A percentile compares a stretch with the other conserved stretches of the same genome.
phyloP scores from a whole-genome alignment of 257 asterid genomes.

The Solanum rostratum region DNA sequence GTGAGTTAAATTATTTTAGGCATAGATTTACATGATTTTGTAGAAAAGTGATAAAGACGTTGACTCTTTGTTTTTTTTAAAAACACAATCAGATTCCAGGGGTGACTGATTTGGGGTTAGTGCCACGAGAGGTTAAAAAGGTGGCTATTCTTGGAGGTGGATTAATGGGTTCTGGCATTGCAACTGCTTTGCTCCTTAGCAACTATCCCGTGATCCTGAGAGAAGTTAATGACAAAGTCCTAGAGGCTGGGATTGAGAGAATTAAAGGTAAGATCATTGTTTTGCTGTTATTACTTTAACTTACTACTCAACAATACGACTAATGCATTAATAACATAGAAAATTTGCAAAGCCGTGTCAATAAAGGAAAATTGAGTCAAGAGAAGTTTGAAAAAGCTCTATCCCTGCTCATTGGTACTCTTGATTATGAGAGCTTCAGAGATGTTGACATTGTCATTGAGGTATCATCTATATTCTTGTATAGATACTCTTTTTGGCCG shows the following conservation, averaged over 20 bases:
- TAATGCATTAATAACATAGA: slow-evolving; percentile 24
- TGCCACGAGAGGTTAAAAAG: slow-evolving; percentile 64
- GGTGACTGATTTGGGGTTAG: slow-evolving; percentile 67
- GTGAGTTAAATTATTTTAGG: slow-evolving; percentile 13
- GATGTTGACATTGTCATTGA: slow-evolving; percentile 95
- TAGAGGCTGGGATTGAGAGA: slow-evolving; percentile 71
- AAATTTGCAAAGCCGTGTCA: slow-evolving; percentile 69
- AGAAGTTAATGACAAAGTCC: slow-evolving; percentile 83
- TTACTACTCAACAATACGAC: background rate
- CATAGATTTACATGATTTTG: background rate
- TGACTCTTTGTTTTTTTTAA: background rate
- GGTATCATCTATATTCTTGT: slow-evolving; percentile 27
- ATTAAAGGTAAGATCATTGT: slow-evolving; percentile 52
- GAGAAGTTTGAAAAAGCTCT: slow-evolving; percentile 66
- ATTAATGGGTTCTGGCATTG: slow-evolving; percentile 96
- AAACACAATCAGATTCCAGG: slow-evolving; percentile 70
- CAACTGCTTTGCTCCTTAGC: slow-evolving; percentile 71
- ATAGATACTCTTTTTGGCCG: background rate
- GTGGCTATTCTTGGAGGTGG: slow-evolving; percentile 97
- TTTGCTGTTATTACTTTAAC: background rate
- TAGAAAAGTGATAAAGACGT: background rate
- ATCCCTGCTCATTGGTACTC: slow-evolving; percentile 63
- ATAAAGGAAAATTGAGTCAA: slow-evolving; percentile 73
- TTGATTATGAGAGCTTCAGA: slow-evolving; percentile 82
- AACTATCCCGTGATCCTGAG: slow-evolving; percentile 63